Evolutionary conservation across 306 rosid species (phyloP), one percentile per base, ranked within the genome.

Genomic region (Crotalaria pallida): DNA sequence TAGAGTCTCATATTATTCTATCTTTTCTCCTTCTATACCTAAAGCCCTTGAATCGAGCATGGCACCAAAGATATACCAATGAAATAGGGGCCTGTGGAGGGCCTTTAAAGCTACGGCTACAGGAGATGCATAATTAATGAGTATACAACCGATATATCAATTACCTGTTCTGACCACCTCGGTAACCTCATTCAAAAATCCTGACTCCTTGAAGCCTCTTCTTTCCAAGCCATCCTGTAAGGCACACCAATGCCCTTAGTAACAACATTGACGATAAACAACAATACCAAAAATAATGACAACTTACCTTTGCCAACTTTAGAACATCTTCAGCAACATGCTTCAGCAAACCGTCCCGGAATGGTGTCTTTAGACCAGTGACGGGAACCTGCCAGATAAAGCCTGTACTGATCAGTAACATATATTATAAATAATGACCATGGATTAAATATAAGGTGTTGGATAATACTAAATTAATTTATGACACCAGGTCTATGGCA

Each of bases 121-220:
- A 15, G 27, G 24, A 17, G 77, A 71, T 64, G 69, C 64, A 36
- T 72, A 58, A 16, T n/a, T 24, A 40, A 48, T 51, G 38, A 58
- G 57, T 18, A 47, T 34, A 17, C 44, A 38, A 48, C 56, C 52
- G 60, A 49, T 21, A 62, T 38, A 55, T 22, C 19, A 66, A 51
- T 67, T 83, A 95, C 99, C 97, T 79, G 96, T 84, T 75, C 84
- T 86, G 69, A 89, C 96, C 71, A 95, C 97, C 84, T 91, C 97
- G 2, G 90, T 77, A 60, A 95, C 96, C 73, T 75, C 99, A 76
- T 95, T 95, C 81, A 95, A 82, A 87, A 91, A 91, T 53, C 96
- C 97, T 0, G 87, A 59, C 84, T 95, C 99, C 81, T 95, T 91
- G 76, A 50, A 95, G 70, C 97, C 99, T 87, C 97, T 86, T 82